A percentile compares a stretch with the other conserved stretches of the same genome.
phyloP scores from a whole-genome alignment of 2,329 filamentous ascomycete genomes.

The Microcyclosporella mali region DNA sequence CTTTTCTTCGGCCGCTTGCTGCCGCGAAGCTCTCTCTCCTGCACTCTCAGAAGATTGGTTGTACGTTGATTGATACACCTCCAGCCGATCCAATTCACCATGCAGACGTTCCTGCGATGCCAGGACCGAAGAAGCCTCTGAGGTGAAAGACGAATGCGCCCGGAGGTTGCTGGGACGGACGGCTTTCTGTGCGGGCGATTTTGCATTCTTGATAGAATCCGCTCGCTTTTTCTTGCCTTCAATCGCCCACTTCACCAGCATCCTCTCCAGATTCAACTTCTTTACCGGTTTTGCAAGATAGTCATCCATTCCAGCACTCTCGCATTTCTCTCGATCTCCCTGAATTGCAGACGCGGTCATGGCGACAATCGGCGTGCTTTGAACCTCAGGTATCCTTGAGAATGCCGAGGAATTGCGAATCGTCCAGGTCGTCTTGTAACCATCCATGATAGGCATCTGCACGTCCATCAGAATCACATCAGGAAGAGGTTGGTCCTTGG shows the following conservation, averaged over 20 bases:
- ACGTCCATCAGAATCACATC: constrained; percentile 59
- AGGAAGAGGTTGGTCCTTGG: constrained; percentile 49
- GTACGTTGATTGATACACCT: constrained; percentile 35
- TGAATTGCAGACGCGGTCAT: constrained; percentile 77
- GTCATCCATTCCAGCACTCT: constrained; percentile 69
- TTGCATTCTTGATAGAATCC: constrained; percentile 16
- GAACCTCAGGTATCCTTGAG: constrained; percentile 48
- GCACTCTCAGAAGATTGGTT: constrained; percentile 39
- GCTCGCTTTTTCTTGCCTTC: constrained; percentile 35
- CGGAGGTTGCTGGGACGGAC: constrained; percentile 16
- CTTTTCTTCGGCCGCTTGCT: constrained; percentile 50
- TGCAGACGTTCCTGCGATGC: constrained; percentile 28
- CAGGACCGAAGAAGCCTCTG: constrained; percentile 16
- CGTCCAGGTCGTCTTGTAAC: constrained; percentile 69
- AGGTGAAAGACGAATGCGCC: constrained; percentile 20
- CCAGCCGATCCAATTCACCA: constrained; percentile 30
- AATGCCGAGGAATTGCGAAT: constrained; percentile 64
- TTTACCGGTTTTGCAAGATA: constrained; percentile 67
- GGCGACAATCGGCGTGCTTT: constrained; percentile 67
- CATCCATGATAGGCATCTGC: constrained; percentile 59
- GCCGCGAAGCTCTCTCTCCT: constrained; percentile 40
- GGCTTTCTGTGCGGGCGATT: constrained; percentile 2
- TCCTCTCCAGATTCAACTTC: constrained; percentile 60
- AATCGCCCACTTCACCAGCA: constrained; percentile 63
- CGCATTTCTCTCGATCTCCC: constrained; percentile 68